A percentile compares a stretch with the other conserved stretches of the same genome.
phyloP scores from a whole-genome alignment of 257 asterid genomes.

The Lycium barbarum region DNA sequence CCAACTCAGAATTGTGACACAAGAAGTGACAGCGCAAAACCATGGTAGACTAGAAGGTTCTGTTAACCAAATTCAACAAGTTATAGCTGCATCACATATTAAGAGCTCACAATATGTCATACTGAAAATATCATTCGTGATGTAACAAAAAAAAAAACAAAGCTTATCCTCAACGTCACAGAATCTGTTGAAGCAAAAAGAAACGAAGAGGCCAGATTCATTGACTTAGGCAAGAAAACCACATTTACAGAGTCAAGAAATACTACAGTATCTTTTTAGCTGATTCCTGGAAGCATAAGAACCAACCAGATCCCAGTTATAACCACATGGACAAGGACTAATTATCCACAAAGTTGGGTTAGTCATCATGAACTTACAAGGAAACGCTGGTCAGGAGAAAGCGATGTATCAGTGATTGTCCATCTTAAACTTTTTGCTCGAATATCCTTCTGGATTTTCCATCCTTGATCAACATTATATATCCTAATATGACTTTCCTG shows the following conservation, averaged over 20 bases:
- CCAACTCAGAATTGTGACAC: neutral
- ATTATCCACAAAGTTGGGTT: slow-evolving; percentile 23
- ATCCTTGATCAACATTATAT: slow-evolving; percentile 76
- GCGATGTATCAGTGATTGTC: slow-evolving; percentile 95
- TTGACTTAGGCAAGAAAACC: neutral
- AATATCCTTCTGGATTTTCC: slow-evolving; percentile 88
- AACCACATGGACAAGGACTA: neutral
- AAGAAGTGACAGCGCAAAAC: neutral
- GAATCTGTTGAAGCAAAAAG: slow-evolving; percentile 17
- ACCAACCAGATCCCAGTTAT: neutral
- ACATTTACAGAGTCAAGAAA: neutral
- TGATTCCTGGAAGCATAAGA: neutral
- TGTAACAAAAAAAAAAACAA: slow-evolving; percentile 2
- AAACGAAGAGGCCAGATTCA: neutral
- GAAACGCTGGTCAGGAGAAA: slow-evolving; percentile 87
- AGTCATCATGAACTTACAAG: slow-evolving; percentile 60
- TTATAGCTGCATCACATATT: neutral
- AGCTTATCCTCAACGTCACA: neutral
- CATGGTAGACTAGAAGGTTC: neutral
- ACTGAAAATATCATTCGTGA: neutral
- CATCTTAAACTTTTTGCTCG: slow-evolving; percentile 82
- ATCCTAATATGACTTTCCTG: slow-evolving; percentile 89
- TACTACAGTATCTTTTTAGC: neutral
- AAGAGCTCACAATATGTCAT: neutral
- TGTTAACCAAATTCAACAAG: neutral